Evolutionary conservation across 164 flowering plant genomes (phyloP).

Genomic region (Vitis amurensis): DNA sequence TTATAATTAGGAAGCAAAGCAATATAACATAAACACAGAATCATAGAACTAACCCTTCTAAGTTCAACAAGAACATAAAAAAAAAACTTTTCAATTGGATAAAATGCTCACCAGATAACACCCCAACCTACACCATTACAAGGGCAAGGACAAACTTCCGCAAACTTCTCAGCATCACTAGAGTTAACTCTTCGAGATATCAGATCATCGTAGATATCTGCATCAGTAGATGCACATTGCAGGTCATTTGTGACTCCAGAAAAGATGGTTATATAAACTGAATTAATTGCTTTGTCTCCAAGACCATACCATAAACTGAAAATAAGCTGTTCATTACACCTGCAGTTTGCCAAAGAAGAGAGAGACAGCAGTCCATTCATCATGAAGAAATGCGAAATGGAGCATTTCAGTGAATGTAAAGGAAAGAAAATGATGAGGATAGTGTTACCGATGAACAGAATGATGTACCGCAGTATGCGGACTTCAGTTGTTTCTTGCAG

Average conservation of each 20-base stretch:
- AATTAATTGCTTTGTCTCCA: not conserved
- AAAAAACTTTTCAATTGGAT: not conserved
- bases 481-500: slow-evolving; percentile 77
- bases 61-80: not conserved
- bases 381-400: not conserved
- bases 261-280: not conserved
- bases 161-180: slow-evolving; percentile 95
- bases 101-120: slow-evolving; percentile 63
- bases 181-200: slow-evolving; percentile 84
- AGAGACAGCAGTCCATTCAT: slow-evolving; percentile 4
- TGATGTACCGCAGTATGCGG: slow-evolving; percentile 76
- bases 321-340: slow-evolving; percentile 97
- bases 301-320: slow-evolving; percentile 71
- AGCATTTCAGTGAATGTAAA: not conserved
- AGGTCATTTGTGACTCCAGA: not conserved
- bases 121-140: slow-evolving; percentile 91
- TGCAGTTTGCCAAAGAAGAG: slow-evolving; percentile 27
- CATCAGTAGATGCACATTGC: slow-evolving; percentile 4
- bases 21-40: not conserved
- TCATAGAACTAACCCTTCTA: not conserved
- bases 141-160: slow-evolving; percentile 84
- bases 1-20: not conserved
- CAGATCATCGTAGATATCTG: slow-evolving; percentile 92
- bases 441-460: slow-evolving; percentile 80
- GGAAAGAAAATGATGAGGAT: not conserved